Evolutionary conservation across 2,329 filamentous ascomycete genomes (phyloP), one percentile per base, ranked within the genome.

Genomic region (Fusarium devonianum): DNA sequence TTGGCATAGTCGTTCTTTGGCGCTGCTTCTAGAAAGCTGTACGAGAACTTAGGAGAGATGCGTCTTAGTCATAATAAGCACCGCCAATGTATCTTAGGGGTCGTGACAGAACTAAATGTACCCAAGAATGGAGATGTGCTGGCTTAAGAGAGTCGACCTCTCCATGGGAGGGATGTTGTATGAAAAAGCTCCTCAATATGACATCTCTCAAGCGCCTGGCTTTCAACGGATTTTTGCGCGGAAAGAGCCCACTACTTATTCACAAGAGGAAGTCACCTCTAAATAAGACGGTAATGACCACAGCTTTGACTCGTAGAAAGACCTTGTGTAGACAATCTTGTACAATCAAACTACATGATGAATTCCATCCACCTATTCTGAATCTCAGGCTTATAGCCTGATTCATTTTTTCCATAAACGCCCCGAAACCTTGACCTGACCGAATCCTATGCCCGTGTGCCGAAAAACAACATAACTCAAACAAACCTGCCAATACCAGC

Each of bases 301-400:
- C n/a, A n/a, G n/a, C n/a, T n/a, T n/a, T n/a, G n/a, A n/a, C n/a
- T n/a, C n/a, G n/a, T n/a, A n/a, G n/a, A n/a, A 30, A 28, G 29
- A 41, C 8, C 26, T 18, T 16, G 29, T 36, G 42, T 56, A 37
- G 37, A 35, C 41, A 46, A 41, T 34, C 46, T 36, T 40, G 41
- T 41, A 33, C 49, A 54, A 49, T 32, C 30, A 52, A 53, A n/a
- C n/a, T 50, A 49, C 25, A 55, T 40, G 40, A 47, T 54, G 40
- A 58, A 63, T 49, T 50, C 47, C 39, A 45, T 50, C 56, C 55
- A 54, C 51, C 49, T 51, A 46, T 22, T 58, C 59, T 63, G 53
- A 49, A 56, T 65, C 44, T 64, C n/a, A n/a, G n/a, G n/a, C n/a
- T n/a, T 49, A 63, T 51, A 64, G 21, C 55, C 55, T 65, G 23